phyloP scores from a whole-genome alignment of 495 filamentous ascomycete genomes.

The Aspergillus panamensis region DNA sequence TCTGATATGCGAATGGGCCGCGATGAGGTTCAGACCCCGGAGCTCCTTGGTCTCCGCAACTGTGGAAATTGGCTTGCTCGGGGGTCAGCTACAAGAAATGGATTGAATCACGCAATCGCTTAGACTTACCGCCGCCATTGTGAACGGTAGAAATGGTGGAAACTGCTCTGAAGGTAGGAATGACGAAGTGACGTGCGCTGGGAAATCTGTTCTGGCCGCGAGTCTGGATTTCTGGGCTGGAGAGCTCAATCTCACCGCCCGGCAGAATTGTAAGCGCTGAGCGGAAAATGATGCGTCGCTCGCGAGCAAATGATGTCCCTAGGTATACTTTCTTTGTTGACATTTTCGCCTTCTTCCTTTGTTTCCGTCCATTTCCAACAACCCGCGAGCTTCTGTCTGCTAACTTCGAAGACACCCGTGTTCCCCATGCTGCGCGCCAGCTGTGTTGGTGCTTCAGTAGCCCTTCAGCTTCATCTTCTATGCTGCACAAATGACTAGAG shows the following conservation, averaged over 20 bases:
- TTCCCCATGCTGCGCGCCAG: background rate
- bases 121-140: constrained; percentile 44
- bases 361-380: background rate
- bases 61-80: constrained; percentile 75
- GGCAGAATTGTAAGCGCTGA: constrained; percentile 23
- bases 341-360: background rate
- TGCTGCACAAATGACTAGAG: background rate
- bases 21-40: constrained; percentile 91
- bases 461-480: background rate
- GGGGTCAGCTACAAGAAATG: constrained; percentile 10
- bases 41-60: constrained; percentile 92
- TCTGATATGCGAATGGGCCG: constrained; percentile 96
- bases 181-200: background rate
- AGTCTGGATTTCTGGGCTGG: constrained; percentile 10
- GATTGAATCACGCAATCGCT: background rate
- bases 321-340: constrained; percentile 1
- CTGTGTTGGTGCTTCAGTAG: background rate
- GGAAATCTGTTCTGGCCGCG: constrained; percentile 16
- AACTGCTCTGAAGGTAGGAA: constrained; percentile 4
- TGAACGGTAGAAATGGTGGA: constrained; percentile 8
- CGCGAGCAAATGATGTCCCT: too few relatives aligned
- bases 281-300: background rate
- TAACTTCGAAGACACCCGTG: background rate
- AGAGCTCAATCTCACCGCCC: constrained; percentile 25
- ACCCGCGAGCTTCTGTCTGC: background rate